A percentile compares a stretch with the other conserved stretches of the same genome.
Evolutionary conservation across 176 grass and related monocot genomes (phyloP).

Genomic region (Eleusine indica): DNA sequence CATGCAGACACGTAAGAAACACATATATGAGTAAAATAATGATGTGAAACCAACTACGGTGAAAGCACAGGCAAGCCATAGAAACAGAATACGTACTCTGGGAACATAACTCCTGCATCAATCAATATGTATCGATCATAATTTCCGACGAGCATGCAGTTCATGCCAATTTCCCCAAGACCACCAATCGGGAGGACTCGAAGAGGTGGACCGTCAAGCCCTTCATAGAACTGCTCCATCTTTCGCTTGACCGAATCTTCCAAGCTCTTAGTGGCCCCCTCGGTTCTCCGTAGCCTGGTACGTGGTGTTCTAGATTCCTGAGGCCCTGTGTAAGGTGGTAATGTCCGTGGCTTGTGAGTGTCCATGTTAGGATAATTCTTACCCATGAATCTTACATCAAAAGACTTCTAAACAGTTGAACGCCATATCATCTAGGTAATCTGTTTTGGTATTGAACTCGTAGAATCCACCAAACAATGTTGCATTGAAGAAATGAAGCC

Average conservation of each 20-base stretch:
- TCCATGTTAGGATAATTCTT: not conserved
- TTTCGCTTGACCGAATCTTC: conserved; percentile 96
- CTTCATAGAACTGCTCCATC: conserved; percentile 98
- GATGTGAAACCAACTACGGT: not conserved
- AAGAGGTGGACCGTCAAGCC: conserved; percentile 83
- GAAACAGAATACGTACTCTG: conserved; percentile 68
- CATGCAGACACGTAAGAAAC: not conserved
- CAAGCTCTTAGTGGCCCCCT: conserved; percentile 83
- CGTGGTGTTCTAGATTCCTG: conserved; percentile 60
- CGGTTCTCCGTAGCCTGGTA: conserved; percentile 64
- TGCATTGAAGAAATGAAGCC: not conserved
- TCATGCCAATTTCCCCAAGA: conserved; percentile 98
- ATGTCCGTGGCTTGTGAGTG: not conserved
- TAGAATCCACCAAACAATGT: not conserved
- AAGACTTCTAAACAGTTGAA: not conserved
- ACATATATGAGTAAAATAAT: not conserved
- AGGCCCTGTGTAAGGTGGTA: conserved; percentile 31
- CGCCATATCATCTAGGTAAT: not conserved
- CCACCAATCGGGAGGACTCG: conserved; percentile 93
- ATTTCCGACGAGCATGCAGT: conserved; percentile 98
- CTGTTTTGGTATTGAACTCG: not conserved
- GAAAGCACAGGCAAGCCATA: not conserved
- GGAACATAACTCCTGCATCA: conserved; percentile 98
- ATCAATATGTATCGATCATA: conserved; percentile 97
- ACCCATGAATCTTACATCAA: not conserved